Conservation (phyloP, 306 rosid genomes). For the Sicyos edulis region DNA sequence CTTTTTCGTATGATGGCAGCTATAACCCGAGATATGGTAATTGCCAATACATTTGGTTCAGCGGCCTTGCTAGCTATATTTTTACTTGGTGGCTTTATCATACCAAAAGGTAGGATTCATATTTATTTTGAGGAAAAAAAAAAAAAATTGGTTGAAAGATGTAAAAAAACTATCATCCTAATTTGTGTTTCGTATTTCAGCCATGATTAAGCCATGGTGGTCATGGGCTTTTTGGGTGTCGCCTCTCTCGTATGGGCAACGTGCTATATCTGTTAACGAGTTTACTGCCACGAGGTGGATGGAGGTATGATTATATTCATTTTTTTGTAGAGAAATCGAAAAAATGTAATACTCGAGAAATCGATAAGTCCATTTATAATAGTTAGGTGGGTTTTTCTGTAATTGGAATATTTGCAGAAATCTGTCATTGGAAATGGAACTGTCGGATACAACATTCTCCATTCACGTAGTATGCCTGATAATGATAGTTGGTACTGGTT, state of each 20-base stretch:
- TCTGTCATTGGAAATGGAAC: slow-evolving; percentile 40
- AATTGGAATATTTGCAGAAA: slow-evolving; percentile 36
- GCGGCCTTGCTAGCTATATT: slow-evolving; percentile 62
- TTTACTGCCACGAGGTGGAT: slow-evolving; percentile 76
- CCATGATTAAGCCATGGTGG: slow-evolving; percentile 78
- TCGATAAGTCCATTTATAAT: too few relatives aligned
- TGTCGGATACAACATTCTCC: slow-evolving; percentile 57
- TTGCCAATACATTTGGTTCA: slow-evolving; percentile 83
- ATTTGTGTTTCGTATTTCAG: slow-evolving; percentile 37
- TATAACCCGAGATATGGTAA: slow-evolving; percentile 68
- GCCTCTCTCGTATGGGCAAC: slow-evolving; percentile 73
- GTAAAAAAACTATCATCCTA: not conserved
- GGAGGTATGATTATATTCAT: slow-evolving; percentile 36
- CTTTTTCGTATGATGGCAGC: slow-evolving; percentile 81
- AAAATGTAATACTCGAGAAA: too few relatives aligned
- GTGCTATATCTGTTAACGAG: slow-evolving; percentile 73
- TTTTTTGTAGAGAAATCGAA: too few relatives aligned
- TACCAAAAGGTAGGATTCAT: slow-evolving; percentile 61
- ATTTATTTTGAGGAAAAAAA: not conserved
- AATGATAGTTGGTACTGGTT: slow-evolving; percentile 69
- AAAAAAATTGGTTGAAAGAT: not conserved
- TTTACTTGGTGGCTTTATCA: slow-evolving; percentile 73
- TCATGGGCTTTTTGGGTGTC: slow-evolving; percentile 82
- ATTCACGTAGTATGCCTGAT: slow-evolving; percentile 43
- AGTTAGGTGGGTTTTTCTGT: not conserved